phyloP scores from a whole-genome alignment of 352 stramenopile genomes.

The Globisporangium polare region DNA sequence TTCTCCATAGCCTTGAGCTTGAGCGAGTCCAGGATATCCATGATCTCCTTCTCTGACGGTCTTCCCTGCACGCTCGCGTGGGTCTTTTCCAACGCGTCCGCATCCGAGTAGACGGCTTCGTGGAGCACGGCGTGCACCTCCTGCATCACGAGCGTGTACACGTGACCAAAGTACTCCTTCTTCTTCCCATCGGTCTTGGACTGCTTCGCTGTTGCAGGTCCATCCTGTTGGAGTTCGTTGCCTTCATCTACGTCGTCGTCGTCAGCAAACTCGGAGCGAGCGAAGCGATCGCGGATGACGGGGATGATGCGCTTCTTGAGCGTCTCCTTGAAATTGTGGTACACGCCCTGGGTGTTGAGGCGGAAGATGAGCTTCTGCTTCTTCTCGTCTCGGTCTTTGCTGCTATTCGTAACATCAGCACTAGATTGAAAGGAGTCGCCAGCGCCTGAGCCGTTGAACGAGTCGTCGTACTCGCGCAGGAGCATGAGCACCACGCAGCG shows the following conservation, averaged over 20 bases:
- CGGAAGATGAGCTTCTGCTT: conserved; percentile 71
- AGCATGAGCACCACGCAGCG: conserved; percentile 46
- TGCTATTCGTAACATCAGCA: neutral
- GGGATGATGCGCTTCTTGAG: conserved; percentile 81
- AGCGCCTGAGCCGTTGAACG: conserved; percentile 7
- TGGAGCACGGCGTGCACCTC: conserved; percentile 70
- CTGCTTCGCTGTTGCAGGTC: neutral
- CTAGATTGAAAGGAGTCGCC: neutral
- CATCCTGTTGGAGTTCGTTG: neutral
- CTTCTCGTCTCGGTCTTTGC: conserved; percentile 47
- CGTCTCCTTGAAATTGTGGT: conserved; percentile 80
- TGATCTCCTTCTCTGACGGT: conserved; percentile 24
- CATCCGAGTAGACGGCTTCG: conserved; percentile 47
- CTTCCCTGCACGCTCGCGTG: conserved; percentile 16
- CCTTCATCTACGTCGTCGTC: conserved; percentile 13
- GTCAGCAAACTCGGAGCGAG: conserved; percentile 19
- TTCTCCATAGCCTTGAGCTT: conserved; percentile 59
- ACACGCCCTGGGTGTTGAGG: conserved; percentile 71
- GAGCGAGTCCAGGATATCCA: conserved; percentile 29
- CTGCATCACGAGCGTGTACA: conserved; percentile 73
- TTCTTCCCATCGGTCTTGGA: conserved; percentile 24
- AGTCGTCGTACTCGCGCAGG: conserved; percentile 61
- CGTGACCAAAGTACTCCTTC: conserved; percentile 53
- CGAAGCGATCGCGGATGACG: conserved; percentile 61
- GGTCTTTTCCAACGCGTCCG: conserved; percentile 31